phyloP scores from a whole-genome alignment of 306 rosid species.

The Vigna radiata region DNA sequence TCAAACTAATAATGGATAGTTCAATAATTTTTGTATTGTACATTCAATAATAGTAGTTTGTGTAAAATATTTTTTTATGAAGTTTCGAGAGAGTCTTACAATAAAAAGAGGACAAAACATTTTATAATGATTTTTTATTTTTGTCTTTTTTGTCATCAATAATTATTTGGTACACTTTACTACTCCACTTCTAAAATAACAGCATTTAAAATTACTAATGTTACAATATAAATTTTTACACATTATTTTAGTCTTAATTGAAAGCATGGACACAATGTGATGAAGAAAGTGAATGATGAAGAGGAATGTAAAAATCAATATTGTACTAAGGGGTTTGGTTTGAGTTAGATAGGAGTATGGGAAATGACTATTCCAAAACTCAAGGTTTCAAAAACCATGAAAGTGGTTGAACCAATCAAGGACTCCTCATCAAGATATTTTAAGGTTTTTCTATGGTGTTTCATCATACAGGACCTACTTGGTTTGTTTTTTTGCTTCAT shows the following conservation, averaged over 20 bases:
- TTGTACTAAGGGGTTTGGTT: conserved; percentile 23
- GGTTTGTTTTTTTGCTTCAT: conserved; percentile 11
- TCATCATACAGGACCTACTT: conserved; percentile 22
- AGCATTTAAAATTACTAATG: too few relatives aligned
- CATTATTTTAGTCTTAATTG: not conserved
- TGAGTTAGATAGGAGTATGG: not conserved
- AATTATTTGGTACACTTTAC: too few relatives aligned
- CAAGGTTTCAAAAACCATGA: not conserved
- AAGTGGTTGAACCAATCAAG: conserved; percentile 35
- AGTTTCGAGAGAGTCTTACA: not conserved
- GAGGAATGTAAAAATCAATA: not conserved
- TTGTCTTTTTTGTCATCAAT: too few relatives aligned
- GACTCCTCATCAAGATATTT: not conserved
- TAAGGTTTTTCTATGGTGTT: conserved; percentile 27
- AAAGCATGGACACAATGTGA: not conserved
- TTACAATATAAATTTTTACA: too few relatives aligned
- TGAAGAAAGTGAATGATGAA: not conserved
- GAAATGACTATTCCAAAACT: too few relatives aligned
- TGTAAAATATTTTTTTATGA: conserved; percentile 23
- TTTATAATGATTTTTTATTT: too few relatives aligned
- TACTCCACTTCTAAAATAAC: too few relatives aligned
- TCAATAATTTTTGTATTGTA: not conserved
- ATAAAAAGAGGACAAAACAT: too few relatives aligned
- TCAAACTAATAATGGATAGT: conserved; percentile 32
- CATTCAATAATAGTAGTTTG: too few relatives aligned